These are phyloP conservation scores for Russula lepida DNA, from an alignment of 768 basidiomycete species.

Conservation along the genomic window DNA sequence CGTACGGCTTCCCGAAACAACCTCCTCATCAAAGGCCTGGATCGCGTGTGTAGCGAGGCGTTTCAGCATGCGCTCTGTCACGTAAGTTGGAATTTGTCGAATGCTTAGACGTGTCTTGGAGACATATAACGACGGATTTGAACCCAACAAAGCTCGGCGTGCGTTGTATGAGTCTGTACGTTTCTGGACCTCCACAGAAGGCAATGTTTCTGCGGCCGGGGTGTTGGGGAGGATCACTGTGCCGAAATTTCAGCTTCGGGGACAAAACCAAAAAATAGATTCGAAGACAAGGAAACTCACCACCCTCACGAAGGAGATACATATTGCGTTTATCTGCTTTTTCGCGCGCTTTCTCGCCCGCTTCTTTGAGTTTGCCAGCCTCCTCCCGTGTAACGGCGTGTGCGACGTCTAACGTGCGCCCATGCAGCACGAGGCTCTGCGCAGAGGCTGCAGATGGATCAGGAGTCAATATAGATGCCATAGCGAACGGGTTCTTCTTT, in stretches of 20 bases:
- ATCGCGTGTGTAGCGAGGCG: constrained; percentile 78
- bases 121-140: constrained; percentile 90
- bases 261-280: not conserved
- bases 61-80: constrained; percentile 83
- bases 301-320: constrained; percentile 94
- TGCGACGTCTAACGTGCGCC: constrained; percentile 84
- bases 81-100: constrained; percentile 86
- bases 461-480: constrained; percentile 85
- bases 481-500: constrained; percentile 77
- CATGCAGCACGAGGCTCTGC: constrained; percentile 78
- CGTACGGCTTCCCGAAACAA: constrained; percentile 50
- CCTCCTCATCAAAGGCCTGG: constrained; percentile 72
- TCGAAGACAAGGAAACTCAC: constrained; percentile 37
- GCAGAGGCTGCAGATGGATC: constrained; percentile 87
- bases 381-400: constrained; percentile 86
- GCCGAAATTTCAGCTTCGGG: not conserved
- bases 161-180: constrained; percentile 81
- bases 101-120: constrained; percentile 91
- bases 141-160: constrained; percentile 71
- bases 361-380: constrained; percentile 82
- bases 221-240: constrained; percentile 87
- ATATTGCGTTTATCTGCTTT: constrained; percentile 94
- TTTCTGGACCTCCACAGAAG: constrained; percentile 72
- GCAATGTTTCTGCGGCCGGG: constrained; percentile 63
- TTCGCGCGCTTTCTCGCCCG: constrained; percentile 72